Evolutionary conservation across 2,329 filamentous ascomycete species (phyloP).

Genomic region (Verticillium nonalfalfae): DNA sequence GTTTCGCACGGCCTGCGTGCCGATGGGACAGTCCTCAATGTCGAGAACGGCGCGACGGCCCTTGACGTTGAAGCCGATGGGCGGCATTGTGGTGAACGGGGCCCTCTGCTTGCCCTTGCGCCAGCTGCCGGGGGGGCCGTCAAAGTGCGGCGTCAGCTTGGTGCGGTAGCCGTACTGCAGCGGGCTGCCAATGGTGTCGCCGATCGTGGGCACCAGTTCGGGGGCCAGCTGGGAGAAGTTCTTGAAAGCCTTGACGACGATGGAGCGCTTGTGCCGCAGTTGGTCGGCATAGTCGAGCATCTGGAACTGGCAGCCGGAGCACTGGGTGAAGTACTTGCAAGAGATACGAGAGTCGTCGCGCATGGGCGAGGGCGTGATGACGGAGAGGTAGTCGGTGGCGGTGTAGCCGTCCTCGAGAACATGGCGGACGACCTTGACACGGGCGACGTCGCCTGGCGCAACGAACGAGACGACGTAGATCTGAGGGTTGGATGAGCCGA

Average conservation of each 20-base stretch:
- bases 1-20: slow-evolving; percentile 74
- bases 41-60: slow-evolving; percentile 76
- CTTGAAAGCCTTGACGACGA: slow-evolving; percentile 85
- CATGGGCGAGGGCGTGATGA: slow-evolving; percentile 65
- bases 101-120: slow-evolving; percentile 39
- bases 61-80: slow-evolving; percentile 88
- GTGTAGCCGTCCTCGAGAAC: slow-evolving; percentile 60
- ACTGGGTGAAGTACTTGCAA: slow-evolving; percentile 82
- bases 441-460: slow-evolving; percentile 75
- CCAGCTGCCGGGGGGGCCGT: slow-evolving; percentile 60
- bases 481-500: slow-evolving; percentile 50
- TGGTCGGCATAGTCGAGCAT: slow-evolving; percentile 90
- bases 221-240: slow-evolving; percentile 84
- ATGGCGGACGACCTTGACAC: slow-evolving; percentile 74
- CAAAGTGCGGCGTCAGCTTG: slow-evolving; percentile 95
- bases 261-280: slow-evolving; percentile 72
- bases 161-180: slow-evolving; percentile 91
- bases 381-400: slow-evolving; percentile 74
- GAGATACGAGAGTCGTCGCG: slow-evolving; percentile 71
- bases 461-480: slow-evolving; percentile 87
- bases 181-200: slow-evolving; percentile 83
- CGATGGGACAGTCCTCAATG: slow-evolving; percentile 96
- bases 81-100: slow-evolving; percentile 58
- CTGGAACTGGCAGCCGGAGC: slow-evolving; percentile 94
- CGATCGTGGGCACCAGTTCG: slow-evolving; percentile 67